Conservation (phyloP, 2,329 filamentous ascomycete genomes). For the Epichloe coenophiala region DNA sequence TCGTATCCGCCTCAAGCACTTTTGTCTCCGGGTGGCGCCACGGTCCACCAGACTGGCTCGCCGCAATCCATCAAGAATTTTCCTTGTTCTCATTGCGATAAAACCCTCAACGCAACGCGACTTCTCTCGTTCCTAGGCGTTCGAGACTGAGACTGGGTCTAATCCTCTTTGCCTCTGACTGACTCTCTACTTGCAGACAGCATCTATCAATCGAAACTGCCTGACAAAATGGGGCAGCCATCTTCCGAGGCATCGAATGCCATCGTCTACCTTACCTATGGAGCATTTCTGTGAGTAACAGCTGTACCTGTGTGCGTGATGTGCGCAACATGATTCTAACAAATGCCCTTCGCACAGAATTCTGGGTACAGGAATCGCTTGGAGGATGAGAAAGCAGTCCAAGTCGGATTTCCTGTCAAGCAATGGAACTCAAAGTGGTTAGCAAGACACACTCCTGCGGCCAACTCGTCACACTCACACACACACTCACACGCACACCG, state of each 20-base stretch:
- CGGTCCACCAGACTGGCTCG: no score
- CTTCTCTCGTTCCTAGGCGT: no score
- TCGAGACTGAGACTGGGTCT: background rate
- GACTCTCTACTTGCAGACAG: background rate
- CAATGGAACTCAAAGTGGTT: constrained; percentile 76
- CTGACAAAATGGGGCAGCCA: constrained; percentile 52
- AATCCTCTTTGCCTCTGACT: background rate
- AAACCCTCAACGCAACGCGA: background rate
- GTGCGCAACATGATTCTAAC: background rate
- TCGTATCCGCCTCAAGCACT: no score
- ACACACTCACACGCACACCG: background rate
- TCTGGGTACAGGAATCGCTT: constrained; percentile 46
- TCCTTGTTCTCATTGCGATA: background rate
- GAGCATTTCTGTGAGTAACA: constrained; percentile 53
- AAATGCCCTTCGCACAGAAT: constrained; percentile 30
- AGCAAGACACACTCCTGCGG: constrained; percentile 19
- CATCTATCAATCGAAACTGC: background rate
- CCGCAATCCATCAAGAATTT: background rate
- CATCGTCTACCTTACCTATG: constrained; percentile 71
- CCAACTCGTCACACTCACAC: constrained; percentile 3
- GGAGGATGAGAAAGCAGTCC: constrained; percentile 46
- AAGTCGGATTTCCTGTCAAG: constrained; percentile 60
- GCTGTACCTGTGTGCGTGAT: background rate
- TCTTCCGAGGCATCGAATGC: constrained; percentile 69
- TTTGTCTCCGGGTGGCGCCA: no score